Conservation (phyloP, 2,329 filamentous ascomycete genomes). For the Aspergillus udagawae region DNA sequence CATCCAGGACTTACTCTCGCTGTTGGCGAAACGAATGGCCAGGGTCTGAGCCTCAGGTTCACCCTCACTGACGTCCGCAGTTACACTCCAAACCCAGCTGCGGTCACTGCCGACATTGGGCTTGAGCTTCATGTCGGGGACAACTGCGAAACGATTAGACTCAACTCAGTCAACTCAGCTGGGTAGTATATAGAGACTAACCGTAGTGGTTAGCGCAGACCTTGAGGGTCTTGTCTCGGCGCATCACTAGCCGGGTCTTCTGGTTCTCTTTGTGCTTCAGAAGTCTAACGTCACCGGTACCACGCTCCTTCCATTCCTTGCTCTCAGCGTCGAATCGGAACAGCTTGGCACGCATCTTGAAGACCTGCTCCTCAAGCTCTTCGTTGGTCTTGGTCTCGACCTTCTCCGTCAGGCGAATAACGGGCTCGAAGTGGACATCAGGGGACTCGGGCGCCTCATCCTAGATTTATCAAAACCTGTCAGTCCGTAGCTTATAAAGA, state of each 20-base stretch:
- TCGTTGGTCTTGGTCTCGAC: slow-evolving; percentile 97
- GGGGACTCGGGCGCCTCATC: slow-evolving; percentile 81
- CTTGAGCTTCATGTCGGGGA: slow-evolving; percentile 97
- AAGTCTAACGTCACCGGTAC: slow-evolving; percentile 91
- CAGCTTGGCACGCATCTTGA: slow-evolving; percentile 99
- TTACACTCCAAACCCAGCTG: slow-evolving; percentile 98
- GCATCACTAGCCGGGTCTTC: slow-evolving; percentile 97
- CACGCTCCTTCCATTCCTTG: slow-evolving; percentile 98
- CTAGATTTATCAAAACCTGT: slow-evolving; percentile 24
- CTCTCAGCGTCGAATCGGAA: slow-evolving; percentile 94
- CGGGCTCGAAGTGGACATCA: slow-evolving; percentile 95
- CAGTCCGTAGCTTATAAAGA: neutral
- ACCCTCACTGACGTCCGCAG: slow-evolving; percentile 95
- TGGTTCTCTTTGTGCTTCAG: slow-evolving; percentile 98
- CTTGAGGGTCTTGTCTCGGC: slow-evolving; percentile 99
- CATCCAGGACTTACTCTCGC: slow-evolving; percentile 69
- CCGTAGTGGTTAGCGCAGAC: slow-evolving; percentile 99
- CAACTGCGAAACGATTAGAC: slow-evolving; percentile 56
- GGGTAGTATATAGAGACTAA: slow-evolving; percentile 47
- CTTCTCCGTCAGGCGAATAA: slow-evolving; percentile 93
- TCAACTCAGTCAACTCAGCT: neutral
- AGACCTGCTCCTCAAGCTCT: slow-evolving; percentile 92
- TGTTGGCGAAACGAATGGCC: slow-evolving; percentile 96
- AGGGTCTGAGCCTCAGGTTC: slow-evolving; percentile 94
- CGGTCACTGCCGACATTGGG: slow-evolving; percentile 97